Base-by-base conservation (phyloP, 352 stramenopile species). In the Phytophthora meadii region DNA sequence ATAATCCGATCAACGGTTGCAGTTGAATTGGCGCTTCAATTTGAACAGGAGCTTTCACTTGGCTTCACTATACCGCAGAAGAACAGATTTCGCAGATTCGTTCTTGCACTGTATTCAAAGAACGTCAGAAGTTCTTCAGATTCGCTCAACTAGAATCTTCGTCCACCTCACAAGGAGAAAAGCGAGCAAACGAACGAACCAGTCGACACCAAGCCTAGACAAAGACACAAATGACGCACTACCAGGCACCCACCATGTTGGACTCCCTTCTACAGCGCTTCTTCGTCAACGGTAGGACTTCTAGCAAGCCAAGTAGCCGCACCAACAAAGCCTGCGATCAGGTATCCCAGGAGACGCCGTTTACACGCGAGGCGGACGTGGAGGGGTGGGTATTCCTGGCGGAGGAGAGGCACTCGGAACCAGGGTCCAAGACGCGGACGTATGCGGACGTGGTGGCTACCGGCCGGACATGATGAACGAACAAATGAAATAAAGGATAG, bases 331-430 rank as follows among this genome's bases (percentile, higher is more conserved):
- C 36, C n/a, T 19, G 40, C 22, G 47, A 57, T 11, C 68, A 75
- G 22, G 53, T 70, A 6, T 77, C 60, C 12, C 64, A 75, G 32
- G 57, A 76, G 51, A 77, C 74, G 17, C 51, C 50, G 9, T 74
- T 77, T 32, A 79, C 74, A 27, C 70, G 68, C 30, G 68, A 74
- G 45, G 70, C 68, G 9, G 66, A 83, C 54, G 77, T 77, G 34
- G 77, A 86, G 42, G 77, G 67, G 5, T 86, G 77, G 77, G 72
- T 86, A 11, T 74, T 83, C 24, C 70, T 86, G 1, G 77, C 68
- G 11, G 57, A 81, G 45, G 69, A 79, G 17, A 55, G 61, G 15
- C 51, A 54, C 25, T 52, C 64, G 8, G 39, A 69, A 6, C 11
- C 51, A 48, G 59, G 44, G 32, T 59, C 52, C 7, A 80, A 68